Evolutionary conservation across 768 basidiomycete species (phyloP), one percentile per base, ranked within the genome.

Genomic region (Obba rivulosa): DNA sequence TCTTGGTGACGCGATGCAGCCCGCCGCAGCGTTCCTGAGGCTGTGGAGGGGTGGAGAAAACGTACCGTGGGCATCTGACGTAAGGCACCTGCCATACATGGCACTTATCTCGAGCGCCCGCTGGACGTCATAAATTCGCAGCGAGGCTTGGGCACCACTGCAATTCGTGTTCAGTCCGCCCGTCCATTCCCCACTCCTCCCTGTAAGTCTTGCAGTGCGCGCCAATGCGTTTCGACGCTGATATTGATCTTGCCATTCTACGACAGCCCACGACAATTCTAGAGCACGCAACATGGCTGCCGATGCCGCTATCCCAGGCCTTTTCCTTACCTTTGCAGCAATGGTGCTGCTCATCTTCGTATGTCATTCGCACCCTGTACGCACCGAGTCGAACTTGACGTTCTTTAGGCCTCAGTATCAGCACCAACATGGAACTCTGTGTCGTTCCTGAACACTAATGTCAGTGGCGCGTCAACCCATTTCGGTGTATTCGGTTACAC

Each of bases 401-500:
- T 18, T 31, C 17, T 39, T 28, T 57, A 85, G 83, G 83, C 79
- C 2, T 87, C 80, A 23, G 79, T 90, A 18, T 83, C 85, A 14
- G 66, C 77, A 43, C 87, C 89, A 41, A 86, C 81, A 56, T 92
- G 88, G 90, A 60, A 83, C 36, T 60, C 62, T 20, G 70, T 92
- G 39, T 83, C 77, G 17, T 90, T 87, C 70, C 73, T 92, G 36
- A 66, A 79, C 45, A 79, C 79, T 20, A 68, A 67, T 8, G 53
- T 61, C 10, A 71, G 67, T 4, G 61, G 62, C 20, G n/a, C 43
- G 13, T 50, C 67, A 57, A 69, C 68, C 48, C 74, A 74, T 51
- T 91, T 83, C 57, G 90, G 90, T 56, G 77, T 84, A n/a, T 88
- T 89, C 60, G 89, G 89, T 3, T 81, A 73, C 65, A 86, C 85